phyloP scores from a whole-genome alignment of 23 red algal species.

The Gracilaria vermiculophylla region DNA sequence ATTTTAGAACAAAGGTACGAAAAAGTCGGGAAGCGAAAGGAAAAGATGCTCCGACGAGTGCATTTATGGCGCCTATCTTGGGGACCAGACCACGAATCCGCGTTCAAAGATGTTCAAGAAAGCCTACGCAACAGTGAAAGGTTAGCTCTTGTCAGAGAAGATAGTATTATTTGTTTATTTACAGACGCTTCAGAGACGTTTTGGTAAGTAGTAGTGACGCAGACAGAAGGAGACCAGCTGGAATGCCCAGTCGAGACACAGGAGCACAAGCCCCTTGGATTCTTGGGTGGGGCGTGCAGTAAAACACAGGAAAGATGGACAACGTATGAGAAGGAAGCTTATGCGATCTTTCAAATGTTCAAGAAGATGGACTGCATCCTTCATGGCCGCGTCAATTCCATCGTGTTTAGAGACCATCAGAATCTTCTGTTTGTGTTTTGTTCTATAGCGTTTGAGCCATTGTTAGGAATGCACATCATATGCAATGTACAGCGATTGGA shows the following conservation, averaged over 20 bases:
- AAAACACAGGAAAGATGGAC: not conserved
- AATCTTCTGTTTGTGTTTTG: conserved; percentile 19
- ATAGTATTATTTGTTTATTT: not conserved
- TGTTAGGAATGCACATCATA: not conserved
- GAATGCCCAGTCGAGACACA: not conserved
- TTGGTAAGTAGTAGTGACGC: conserved; percentile 31
- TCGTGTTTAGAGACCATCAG: conserved; percentile 3
- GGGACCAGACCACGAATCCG: not conserved
- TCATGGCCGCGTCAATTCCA: not conserved
- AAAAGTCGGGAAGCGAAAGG: not conserved
- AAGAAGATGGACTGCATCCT: conserved; percentile 30
- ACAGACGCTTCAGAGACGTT: conserved; percentile 51
- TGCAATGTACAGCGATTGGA: conserved; percentile 26
- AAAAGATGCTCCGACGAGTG: not conserved
- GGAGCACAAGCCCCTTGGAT: conserved; percentile 11
- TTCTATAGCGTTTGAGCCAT: not conserved
- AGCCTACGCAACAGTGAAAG: not conserved
- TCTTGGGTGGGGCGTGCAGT: not conserved
- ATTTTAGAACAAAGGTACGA: conserved; percentile 23
- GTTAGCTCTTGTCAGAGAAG: not conserved
- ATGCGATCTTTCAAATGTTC: conserved; percentile 4
- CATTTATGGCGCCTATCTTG: not conserved
- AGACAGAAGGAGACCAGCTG: not conserved
- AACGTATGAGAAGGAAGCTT: conserved; percentile 53
- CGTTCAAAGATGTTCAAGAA: conserved; percentile 18